phyloP scores from a whole-genome alignment of 345 rosid species.

The Bruguiera gymnorhiza region DNA sequence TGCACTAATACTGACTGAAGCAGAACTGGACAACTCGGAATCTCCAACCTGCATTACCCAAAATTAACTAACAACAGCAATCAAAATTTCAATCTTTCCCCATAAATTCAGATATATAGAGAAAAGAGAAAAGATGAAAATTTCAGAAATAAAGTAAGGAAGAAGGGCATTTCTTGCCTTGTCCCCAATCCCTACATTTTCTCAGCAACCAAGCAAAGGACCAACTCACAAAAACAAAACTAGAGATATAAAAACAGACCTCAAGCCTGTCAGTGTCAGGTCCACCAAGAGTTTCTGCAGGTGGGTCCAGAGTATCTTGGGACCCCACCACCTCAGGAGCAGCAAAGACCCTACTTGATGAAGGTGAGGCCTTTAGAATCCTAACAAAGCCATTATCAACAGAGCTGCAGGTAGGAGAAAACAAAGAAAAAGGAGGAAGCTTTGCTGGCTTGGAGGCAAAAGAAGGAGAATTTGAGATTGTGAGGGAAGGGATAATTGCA shows the following conservation, averaged over 20 bases:
- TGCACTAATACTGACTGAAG: conserved; percentile 30
- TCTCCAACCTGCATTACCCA: conserved; percentile 31
- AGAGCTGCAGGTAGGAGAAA: conserved; percentile 23
- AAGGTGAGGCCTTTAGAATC: conserved; percentile 34
- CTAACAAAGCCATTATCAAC: conserved; percentile 17
- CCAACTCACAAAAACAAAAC: neutral
- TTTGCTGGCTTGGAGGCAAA: conserved; percentile 29
- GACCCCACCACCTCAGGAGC: conserved; percentile 58
- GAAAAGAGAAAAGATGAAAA: neutral
- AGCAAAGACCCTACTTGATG: conserved; percentile 48
- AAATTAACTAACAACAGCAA: conserved; percentile 7
- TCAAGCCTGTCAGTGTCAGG: conserved; percentile 37
- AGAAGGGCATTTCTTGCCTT: neutral
- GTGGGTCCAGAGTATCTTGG: conserved; percentile 20
- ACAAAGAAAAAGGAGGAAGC: conserved; percentile 32
- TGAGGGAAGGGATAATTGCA: conserved; percentile 44
- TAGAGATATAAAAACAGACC: conserved; percentile 30
- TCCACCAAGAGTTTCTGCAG: conserved; percentile 35
- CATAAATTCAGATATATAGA: neutral
- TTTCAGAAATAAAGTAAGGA: neutral
- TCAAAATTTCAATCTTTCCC: neutral
- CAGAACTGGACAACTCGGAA: conserved; percentile 39
- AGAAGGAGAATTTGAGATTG: conserved; percentile 35
- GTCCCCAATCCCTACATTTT: conserved; percentile 2
- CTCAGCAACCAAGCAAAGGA: conserved; percentile 9